Conservation (phyloP, 352 stramenopile genomes). For the Pythium volutum region DNA sequence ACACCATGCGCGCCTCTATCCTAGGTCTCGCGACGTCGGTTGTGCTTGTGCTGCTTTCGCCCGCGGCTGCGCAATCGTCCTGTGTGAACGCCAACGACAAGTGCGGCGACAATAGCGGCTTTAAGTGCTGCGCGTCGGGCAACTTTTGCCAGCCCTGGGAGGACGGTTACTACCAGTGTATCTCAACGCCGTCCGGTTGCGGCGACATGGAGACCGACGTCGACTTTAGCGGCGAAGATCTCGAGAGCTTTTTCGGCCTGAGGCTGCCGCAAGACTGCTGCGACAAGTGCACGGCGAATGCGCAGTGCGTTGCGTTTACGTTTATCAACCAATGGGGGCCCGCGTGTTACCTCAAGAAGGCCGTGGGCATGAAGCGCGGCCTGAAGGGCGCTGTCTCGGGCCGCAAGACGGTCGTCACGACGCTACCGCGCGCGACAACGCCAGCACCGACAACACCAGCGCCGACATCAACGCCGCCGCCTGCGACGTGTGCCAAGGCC, state of each 20-base stretch:
- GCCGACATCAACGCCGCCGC: conserved; percentile 2
- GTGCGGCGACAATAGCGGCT: conserved; percentile 39
- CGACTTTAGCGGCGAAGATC: conserved; percentile 31
- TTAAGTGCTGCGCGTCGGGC: conserved; percentile 29
- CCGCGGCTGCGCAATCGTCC: conserved; percentile 4
- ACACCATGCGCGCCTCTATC: not conserved
- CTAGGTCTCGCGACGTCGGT: not conserved
- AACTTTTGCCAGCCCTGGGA: conserved; percentile 58
- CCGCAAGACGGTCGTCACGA: conserved; percentile 27
- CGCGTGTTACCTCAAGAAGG: conserved; percentile 54
- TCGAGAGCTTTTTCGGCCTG: conserved; percentile 33
- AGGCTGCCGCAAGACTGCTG: conserved; percentile 40
- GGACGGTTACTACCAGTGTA: conserved; percentile 53
- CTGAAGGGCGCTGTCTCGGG: conserved; percentile 29
- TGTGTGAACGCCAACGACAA: conserved; percentile 11
- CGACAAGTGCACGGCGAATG: conserved; percentile 34
- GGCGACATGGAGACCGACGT: conserved; percentile 39
- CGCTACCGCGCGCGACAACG: conserved; percentile 30
- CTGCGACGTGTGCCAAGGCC: conserved; percentile 12
- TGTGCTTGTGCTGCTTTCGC: not conserved
- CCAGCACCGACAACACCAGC: conserved; percentile 29
- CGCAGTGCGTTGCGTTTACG: conserved; percentile 44
- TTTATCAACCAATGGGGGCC: conserved; percentile 52
- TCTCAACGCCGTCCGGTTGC: conserved; percentile 32
- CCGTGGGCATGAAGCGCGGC: conserved; percentile 4